phyloP scores from a whole-genome alignment of 495 filamentous ascomycete species.

The Penicillium daleae region DNA sequence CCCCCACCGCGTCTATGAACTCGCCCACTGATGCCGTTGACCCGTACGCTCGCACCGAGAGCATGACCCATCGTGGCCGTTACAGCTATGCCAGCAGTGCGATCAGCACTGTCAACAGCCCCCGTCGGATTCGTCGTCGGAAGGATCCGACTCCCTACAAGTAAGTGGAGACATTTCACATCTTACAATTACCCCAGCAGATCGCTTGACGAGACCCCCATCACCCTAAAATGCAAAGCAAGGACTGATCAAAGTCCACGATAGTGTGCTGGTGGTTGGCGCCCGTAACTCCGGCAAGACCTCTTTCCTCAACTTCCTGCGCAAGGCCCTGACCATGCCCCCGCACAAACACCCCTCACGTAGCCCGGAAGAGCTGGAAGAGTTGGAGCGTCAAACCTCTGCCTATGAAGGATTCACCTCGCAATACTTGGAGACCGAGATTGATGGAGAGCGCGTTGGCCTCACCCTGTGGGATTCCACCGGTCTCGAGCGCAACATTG shows the following conservation, averaged over 20 bases:
- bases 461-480: constrained; percentile 95
- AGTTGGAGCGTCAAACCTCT: constrained; percentile 39
- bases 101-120: constrained; percentile 91
- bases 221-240: neutral
- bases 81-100: constrained; percentile 97
- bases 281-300: constrained; percentile 91
- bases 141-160: constrained; percentile 99
- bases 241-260: neutral
- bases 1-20: constrained; percentile 18
- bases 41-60: constrained; percentile 81
- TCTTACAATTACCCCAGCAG: neutral
- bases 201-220: neutral
- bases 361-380: constrained; percentile 55
- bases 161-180: constrained; percentile 57
- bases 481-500: constrained; percentile 89
- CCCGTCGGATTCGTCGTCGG: constrained; percentile 85
- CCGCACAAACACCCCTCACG: constrained; percentile 69
- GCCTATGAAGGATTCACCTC: constrained; percentile 73
- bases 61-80: constrained; percentile 95
- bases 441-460: constrained; percentile 89
- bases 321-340: constrained; percentile 77
- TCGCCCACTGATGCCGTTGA: constrained; percentile 60
- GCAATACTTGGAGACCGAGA: constrained; percentile 91
- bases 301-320: constrained; percentile 94
- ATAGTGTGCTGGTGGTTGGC: constrained; percentile 89